These are phyloP conservation scores for Orobanche coerulescens DNA, from an alignment of 257 asterid genomes.

Conservation along the genomic window DNA sequence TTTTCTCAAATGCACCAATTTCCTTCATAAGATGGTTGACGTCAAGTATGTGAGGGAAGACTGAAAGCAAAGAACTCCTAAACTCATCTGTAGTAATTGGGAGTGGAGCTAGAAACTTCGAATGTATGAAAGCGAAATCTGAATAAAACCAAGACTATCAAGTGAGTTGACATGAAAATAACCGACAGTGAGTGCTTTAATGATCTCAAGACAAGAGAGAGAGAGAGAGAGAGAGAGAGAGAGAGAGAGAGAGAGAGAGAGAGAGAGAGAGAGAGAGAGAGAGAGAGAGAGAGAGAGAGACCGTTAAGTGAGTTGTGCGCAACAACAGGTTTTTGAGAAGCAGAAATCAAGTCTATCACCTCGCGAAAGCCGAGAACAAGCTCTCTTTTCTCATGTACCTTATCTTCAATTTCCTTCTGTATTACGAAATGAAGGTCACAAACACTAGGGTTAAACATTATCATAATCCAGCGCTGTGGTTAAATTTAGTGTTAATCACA, in stretches of 20 bases:
- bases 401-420: constrained; percentile 60
- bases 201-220: too few species aligned
- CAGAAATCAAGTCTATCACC: constrained; percentile 79
- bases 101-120: constrained; percentile 69
- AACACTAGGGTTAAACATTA: constrained; percentile 17
- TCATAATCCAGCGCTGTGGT: constrained; percentile 5
- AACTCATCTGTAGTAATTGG: constrained; percentile 65
- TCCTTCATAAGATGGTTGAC: constrained; percentile 70
- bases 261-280: constrained; percentile 34
- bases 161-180: constrained; percentile 14
- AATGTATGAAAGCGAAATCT: constrained; percentile 72
- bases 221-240: constrained; percentile 31
- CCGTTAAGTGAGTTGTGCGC: constrained; percentile 83
- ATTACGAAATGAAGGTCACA: constrained; percentile 17
- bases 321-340: constrained; percentile 71
- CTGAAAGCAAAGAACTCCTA: constrained; percentile 40
- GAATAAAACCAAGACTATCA: constrained; percentile 27
- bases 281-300: constrained; percentile 32
- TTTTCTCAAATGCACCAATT: constrained; percentile 44
- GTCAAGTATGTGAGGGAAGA: constrained; percentile 59
- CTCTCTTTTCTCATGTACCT: constrained; percentile 50
- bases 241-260: constrained; percentile 31
- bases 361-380: constrained; percentile 69
- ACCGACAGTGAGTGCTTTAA: constrained; percentile 4
- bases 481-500: background rate